Evolutionary conservation across 2,329 filamentous ascomycete genomes (phyloP).

Genomic region (Ilyonectria destructans): DNA sequence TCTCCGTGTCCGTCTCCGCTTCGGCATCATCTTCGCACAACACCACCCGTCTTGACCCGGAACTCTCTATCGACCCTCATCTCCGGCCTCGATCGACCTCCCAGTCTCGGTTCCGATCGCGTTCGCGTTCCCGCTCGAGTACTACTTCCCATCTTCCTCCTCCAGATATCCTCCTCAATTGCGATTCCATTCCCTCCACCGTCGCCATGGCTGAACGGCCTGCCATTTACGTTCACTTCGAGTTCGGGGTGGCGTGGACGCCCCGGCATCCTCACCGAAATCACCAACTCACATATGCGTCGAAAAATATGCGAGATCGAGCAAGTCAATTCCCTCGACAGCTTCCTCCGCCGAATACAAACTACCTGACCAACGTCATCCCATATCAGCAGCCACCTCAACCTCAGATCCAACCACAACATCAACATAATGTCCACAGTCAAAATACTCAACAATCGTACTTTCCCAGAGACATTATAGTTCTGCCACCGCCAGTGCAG

Average conservation of each 20-base stretch:
- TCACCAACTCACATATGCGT: slow-evolving; percentile 65
- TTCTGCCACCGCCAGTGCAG: slow-evolving; percentile 1
- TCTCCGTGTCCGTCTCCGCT: slow-evolving; percentile 1
- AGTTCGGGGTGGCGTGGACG: slow-evolving; percentile 68
- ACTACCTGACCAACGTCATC: slow-evolving; percentile 56
- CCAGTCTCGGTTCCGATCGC: neutral
- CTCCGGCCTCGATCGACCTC: slow-evolving; percentile 22
- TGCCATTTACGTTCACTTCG: slow-evolving; percentile 65
- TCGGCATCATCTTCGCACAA: slow-evolving; percentile 4
- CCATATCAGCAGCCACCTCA: slow-evolving; percentile 20
- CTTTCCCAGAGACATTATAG: slow-evolving; percentile 19
- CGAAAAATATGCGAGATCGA: slow-evolving; percentile 62
- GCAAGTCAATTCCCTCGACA: slow-evolving; percentile 62
- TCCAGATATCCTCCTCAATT: slow-evolving; percentile 9
- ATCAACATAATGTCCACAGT: slow-evolving; percentile 2
- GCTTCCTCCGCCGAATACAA: slow-evolving; percentile 62
- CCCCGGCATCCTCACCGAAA: slow-evolving; percentile 61
- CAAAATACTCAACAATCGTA: slow-evolving; percentile 10
- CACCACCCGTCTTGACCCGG: slow-evolving; percentile 2
- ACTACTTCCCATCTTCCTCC: neutral
- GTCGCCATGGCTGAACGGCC: slow-evolving; percentile 48
- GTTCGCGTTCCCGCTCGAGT: slow-evolving; percentile 20
- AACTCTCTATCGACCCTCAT: slow-evolving; percentile 6
- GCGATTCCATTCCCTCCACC: neutral
- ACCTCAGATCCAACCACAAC: slow-evolving; percentile 12